phyloP scores from a whole-genome alignment of 148 eudicot species.

The Cornus controversa region DNA sequence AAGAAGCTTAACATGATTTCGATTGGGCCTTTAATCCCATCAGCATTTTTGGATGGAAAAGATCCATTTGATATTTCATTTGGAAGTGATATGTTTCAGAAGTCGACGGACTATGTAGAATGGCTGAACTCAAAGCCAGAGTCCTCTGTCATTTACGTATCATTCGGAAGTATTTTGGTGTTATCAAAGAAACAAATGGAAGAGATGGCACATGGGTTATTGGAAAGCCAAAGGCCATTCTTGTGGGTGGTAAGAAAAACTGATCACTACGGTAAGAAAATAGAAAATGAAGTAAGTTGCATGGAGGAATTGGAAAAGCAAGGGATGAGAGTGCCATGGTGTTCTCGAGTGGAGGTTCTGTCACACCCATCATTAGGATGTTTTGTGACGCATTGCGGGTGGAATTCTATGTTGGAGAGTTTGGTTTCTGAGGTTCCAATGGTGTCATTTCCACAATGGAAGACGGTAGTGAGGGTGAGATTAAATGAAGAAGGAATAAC shows the following conservation, averaged over 20 bases:
- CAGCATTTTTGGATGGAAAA: conserved; percentile 19
- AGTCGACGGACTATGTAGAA: neutral
- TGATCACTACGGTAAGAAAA: neutral
- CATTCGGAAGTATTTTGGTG: neutral
- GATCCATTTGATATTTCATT: conserved; percentile 18
- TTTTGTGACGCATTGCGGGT: conserved; percentile 40
- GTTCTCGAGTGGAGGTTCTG: conserved; percentile 2
- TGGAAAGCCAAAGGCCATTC: neutral
- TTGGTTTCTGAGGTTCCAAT: conserved; percentile 39
- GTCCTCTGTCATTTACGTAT: conserved; percentile 35
- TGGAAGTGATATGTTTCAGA: neutral
- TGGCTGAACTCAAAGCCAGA: conserved; percentile 13
- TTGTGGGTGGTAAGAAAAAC: neutral
- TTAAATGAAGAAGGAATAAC: conserved; percentile 26
- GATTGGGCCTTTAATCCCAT: conserved; percentile 38
- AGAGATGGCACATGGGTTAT: neutral
- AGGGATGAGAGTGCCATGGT: neutral
- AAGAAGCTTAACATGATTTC: conserved; percentile 20
- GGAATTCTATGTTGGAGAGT: conserved; percentile 56
- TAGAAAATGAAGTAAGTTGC: neutral
- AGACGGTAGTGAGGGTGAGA: conserved; percentile 34
- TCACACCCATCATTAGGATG: conserved; percentile 32
- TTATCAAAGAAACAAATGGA: neutral
- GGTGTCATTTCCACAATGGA: conserved; percentile 46
- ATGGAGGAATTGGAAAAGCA: neutral